Base-by-base conservation (phyloP, 2,329 filamentous ascomycete genomes). In the Aspergillus pseudonomiae region DNA sequence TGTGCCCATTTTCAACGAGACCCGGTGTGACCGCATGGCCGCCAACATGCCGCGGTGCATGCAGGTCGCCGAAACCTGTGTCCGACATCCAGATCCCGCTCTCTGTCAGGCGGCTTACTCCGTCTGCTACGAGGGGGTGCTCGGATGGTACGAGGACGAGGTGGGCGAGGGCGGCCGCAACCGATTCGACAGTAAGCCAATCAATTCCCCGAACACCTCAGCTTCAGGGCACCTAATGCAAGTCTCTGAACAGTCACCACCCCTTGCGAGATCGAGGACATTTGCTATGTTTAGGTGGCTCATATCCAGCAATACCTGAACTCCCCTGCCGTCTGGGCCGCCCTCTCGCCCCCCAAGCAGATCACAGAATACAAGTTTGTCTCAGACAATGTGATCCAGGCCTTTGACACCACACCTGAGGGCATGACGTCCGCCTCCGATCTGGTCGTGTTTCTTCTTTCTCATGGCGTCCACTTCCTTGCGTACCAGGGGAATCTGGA, bases 11-110 rank as follows among this genome's bases (percentile, higher is more conserved):
- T 82, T 83, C 69, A 83, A 82, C 60, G 65, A 76, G 41, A 83
- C 81, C 0, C 74, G 79, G 28, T 83, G 81, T 65, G 79, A 83
- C 62, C 80, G 80, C 60, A 81, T 82, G 65, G 80, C 81, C 2
- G 70, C 75, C 4, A 78, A 79, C 52, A 71, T 84, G 34, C 81
- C 82, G 5, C 77, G 82, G 24, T 82, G 81, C 65, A 77, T 82
- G 68, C 72, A 80, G 1, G 72, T 85, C 0, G 67, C 73, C 14
- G 74, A 78, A 45, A 69, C 75, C 2, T 83, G 81, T 65, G 39
- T 57, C 3, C 16, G 16, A 0, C 57, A 63, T 19, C 68, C 68
- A 0, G 71, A 73, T 26, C 50, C 63, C 1, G 67, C 61, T 1
- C 45, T 72, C 2, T 73, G 71, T n/a, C 56, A 55, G 7, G 67